Evolutionary conservation across 2,329 filamentous ascomycete genomes (phyloP).

Genomic region (Colletotrichum lupini): DNA sequence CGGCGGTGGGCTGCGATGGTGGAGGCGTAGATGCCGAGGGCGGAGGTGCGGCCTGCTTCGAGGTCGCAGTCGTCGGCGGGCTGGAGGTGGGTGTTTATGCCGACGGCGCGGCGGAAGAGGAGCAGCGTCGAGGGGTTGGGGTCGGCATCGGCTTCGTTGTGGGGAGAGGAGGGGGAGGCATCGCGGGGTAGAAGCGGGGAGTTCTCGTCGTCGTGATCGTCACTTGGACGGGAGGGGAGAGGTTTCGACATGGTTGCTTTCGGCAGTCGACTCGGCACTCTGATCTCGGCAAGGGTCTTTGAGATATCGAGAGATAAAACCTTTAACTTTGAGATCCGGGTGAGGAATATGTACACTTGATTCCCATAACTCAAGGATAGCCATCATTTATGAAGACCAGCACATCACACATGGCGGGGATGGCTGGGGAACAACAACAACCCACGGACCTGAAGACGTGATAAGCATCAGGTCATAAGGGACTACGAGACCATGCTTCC

Average conservation of each 20-base stretch:
- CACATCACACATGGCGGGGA: too few relatives aligned
- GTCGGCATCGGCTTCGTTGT: not conserved
- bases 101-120: slow-evolving; percentile 56
- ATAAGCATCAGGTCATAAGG: not conserved
- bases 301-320: not conserved
- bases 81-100: slow-evolving; percentile 49
- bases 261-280: not conserved
- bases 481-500: not conserved
- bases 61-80: slow-evolving; percentile 40
- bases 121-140: slow-evolving; percentile 52
- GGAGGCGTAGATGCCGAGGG: slow-evolving; percentile 54
- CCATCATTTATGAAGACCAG: not conserved
- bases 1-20: slow-evolving; percentile 47
- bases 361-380: not conserved
- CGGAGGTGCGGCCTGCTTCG: slow-evolving; percentile 47
- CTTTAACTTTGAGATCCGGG: not conserved
- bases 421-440: too few relatives aligned
- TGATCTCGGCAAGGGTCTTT: not conserved
- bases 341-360: not conserved
- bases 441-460: not conserved
- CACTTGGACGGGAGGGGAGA: not conserved
- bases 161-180: not conserved
- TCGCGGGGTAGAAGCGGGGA: slow-evolving; percentile 19
- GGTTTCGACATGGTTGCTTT: slow-evolving; percentile 14
- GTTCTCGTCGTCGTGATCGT: not conserved